phyloP scores from a whole-genome alignment of 805 yeast genomes.

The Brettanomyces sp. region DNA sequence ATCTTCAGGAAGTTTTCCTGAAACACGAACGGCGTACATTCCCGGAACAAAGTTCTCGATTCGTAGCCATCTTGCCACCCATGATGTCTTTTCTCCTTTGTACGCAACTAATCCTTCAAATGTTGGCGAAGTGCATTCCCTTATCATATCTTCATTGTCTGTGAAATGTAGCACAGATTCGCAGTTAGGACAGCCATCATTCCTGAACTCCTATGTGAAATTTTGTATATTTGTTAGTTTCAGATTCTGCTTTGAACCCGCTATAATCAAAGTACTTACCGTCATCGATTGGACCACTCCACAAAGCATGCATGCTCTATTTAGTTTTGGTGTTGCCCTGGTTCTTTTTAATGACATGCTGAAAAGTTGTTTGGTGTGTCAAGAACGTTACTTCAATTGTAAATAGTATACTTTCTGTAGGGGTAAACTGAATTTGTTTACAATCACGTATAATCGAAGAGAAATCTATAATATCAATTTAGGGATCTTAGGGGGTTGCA shows the following conservation, averaged over 20 bases:
- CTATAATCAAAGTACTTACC: slow-evolving; percentile 26
- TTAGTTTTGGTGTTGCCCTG: slow-evolving; percentile 45
- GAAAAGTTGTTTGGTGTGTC: background rate
- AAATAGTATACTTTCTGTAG: background rate
- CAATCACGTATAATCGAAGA: no score
- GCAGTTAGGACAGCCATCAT: slow-evolving; percentile 93
- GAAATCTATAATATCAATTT: no score
- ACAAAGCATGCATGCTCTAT: slow-evolving; percentile 96
- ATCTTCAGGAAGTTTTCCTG: slow-evolving; percentile 86
- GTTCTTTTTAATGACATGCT: slow-evolving; percentile 19
- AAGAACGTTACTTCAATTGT: background rate
- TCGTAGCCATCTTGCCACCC: slow-evolving; percentile 97
- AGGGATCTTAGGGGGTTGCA: no score
- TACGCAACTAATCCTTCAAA: slow-evolving; percentile 92
- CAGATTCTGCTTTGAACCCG: background rate
- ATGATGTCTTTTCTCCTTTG: slow-evolving; percentile 74
- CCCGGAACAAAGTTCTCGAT: slow-evolving; percentile 86
- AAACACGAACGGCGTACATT: slow-evolving; percentile 85
- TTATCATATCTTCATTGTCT: slow-evolving; percentile 74
- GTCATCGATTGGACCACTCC: slow-evolving; percentile 80
- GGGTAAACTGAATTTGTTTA: no score
- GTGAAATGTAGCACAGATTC: slow-evolving; percentile 70
- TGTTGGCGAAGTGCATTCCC: slow-evolving; percentile 91
- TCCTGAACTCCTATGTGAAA: slow-evolving; percentile 46
- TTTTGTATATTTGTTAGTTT: background rate